Conservation (phyloP, 1,284 basidiomycete genomes). For the Austropuccinia psidii region DNA sequence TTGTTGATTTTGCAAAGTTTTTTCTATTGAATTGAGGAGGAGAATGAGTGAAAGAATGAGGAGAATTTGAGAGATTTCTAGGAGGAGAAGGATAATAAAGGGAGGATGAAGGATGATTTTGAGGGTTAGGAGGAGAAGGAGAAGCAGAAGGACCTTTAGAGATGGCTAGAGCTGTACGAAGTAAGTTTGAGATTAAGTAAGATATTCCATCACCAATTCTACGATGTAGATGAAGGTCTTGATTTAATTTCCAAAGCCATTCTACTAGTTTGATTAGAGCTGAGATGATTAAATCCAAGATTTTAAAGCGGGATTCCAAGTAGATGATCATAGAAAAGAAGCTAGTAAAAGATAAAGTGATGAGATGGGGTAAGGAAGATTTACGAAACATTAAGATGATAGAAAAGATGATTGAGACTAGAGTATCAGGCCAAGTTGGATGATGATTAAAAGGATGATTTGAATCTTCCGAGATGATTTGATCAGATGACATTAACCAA, state of each 20-base stretch:
- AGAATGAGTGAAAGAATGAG: no score
- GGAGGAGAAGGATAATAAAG: no score
- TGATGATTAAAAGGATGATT: background rate
- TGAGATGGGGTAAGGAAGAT: background rate
- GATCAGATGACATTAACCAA: background rate
- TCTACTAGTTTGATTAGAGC: background rate
- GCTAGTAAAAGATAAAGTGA: background rate
- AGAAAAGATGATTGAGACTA: background rate
- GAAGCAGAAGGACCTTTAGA: conserved; percentile 39
- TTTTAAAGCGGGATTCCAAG: conserved; percentile 4
- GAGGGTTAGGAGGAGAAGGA: conserved; percentile 37
- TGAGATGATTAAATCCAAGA: background rate
- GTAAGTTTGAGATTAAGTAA: conserved; percentile 5
- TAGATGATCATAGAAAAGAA: background rate
- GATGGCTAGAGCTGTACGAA: conserved; percentile 9
- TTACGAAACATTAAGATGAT: background rate
- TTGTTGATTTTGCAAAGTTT: no score
- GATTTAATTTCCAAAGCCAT: background rate
- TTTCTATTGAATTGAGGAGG: no score
- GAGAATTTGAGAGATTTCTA: no score
- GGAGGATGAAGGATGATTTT: no score
- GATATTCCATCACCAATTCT: conserved; percentile 3
- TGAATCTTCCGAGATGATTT: background rate
- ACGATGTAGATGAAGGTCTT: conserved; percentile 6
- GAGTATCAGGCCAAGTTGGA: background rate